phyloP scores from a whole-genome alignment of 176 grass and related monocot genomes.

The Oryza coarctata region DNA sequence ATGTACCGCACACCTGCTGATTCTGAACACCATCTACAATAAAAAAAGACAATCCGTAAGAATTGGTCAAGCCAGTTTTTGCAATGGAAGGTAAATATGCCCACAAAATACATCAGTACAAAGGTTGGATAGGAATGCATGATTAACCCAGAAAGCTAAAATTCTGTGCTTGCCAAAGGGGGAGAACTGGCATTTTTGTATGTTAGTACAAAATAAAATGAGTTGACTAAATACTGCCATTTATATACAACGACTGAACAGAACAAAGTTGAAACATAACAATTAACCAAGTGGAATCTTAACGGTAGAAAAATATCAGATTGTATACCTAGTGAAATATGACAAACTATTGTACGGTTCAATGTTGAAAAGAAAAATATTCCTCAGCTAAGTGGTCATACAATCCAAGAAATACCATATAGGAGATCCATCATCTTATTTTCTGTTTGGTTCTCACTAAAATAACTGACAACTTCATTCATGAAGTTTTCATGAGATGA shows the following conservation, averaged over 20 bases:
- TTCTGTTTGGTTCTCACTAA: constrained; percentile 63
- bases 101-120: background rate
- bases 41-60: background rate
- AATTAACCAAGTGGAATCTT: background rate
- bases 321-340: background rate
- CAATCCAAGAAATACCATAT: constrained; percentile 56
- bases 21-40: background rate
- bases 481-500: constrained; percentile 54
- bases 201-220: background rate
- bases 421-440: constrained; percentile 50
- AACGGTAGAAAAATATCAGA: background rate
- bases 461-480: constrained; percentile 44
- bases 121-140: background rate
- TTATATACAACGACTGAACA: background rate
- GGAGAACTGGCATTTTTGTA: background rate
- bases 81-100: background rate
- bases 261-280: background rate
- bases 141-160: background rate
- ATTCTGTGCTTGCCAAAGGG: background rate
- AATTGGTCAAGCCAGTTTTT: background rate
- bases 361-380: background rate
- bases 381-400: background rate
- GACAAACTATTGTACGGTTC: background rate
- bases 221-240: too few species aligned
- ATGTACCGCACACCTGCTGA: background rate